Base-by-base conservation (phyloP, 352 stramenopile species). In the Thraustochytrium striatum region DNA sequence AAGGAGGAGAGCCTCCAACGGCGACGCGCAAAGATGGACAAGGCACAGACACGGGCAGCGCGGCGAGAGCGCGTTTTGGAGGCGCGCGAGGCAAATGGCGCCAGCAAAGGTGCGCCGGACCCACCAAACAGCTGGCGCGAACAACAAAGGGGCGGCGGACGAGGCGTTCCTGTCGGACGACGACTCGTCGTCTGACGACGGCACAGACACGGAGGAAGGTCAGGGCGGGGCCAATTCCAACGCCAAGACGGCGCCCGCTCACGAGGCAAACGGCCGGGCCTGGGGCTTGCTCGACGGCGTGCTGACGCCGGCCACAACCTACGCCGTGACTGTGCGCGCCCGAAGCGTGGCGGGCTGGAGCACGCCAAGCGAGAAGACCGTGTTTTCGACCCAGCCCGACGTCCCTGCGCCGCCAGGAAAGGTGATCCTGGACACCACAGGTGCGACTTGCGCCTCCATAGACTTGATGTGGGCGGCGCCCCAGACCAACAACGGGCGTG, bases 381-480 rank as follows among this genome's bases (percentile, higher is more conserved):
- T 30, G 28, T n/a, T 75, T 30, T 30, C 21, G 13, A 75, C 65
- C 5, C 30, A 30, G 16, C 16, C 65, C 8, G 65, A 75, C 36
- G 65, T 75, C 5, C 65, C 65, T 13, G 65, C 65, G n/a, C 41
- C 39, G 21, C 65, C 65, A 5, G 52, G 65, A 21, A 35, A 16
- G 7, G 16, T 38, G 1, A 9, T 3, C 5, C 32, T 75, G 36
- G 43, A 30, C 16, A 3, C 32, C 7, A 61, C 65, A 3, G 65
- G 65, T 3, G 65, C 65, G 7, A 75, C 44, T 35, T 75, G 65
- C 50, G 30, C 50, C 5, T 75, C 65, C 5, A 9, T 75, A 11
- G 65, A 75, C 36, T 38, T 75, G 16, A 11, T 55, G 50, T 75
- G 65, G 65, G 9, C 28, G 3, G 65, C 65, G 65, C 65, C 65